A percentile compares a stretch with the other conserved stretches of the same genome.
Conservation (phyloP, 2,329 filamentous ascomycete species). For the Zasmidium angulare region DNA sequence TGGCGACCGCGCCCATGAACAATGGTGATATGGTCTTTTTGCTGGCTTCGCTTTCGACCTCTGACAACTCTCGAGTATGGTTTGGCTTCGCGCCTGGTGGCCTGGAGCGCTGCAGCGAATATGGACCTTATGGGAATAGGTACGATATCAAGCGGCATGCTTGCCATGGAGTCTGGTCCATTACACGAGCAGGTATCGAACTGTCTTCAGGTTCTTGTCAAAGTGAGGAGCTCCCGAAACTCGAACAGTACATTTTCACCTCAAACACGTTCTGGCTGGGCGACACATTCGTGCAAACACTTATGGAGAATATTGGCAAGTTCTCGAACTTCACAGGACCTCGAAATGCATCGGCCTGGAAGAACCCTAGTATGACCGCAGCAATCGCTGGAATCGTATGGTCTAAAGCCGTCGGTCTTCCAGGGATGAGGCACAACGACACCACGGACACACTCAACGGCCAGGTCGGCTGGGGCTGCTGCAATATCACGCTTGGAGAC, state of each 20-base stretch:
- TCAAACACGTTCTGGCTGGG: background rate
- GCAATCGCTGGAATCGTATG: background rate
- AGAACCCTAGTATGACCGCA: background rate
- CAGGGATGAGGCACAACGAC: background rate
- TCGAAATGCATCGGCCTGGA: background rate
- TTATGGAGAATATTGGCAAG: background rate
- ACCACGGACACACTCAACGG: background rate
- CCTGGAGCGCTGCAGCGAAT: background rate
- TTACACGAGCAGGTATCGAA: constrained; percentile 1
- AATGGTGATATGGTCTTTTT: background rate
- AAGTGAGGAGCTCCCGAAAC: background rate
- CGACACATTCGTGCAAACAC: background rate
- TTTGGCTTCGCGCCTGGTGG: background rate
- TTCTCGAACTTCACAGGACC: background rate
- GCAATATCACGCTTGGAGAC: background rate
- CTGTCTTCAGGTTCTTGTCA: background rate
- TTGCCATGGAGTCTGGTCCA: background rate
- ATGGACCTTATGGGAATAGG: background rate
- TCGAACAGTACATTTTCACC: background rate
- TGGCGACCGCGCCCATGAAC: background rate
- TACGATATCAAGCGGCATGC: background rate
- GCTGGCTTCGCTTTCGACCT: background rate
- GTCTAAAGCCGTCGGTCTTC: background rate
- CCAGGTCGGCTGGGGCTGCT: background rate
- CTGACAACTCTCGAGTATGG: background rate